phyloP scores from a whole-genome alignment of 2,329 filamentous ascomycete genomes.

The Sclerotiophoma versabilis region DNA sequence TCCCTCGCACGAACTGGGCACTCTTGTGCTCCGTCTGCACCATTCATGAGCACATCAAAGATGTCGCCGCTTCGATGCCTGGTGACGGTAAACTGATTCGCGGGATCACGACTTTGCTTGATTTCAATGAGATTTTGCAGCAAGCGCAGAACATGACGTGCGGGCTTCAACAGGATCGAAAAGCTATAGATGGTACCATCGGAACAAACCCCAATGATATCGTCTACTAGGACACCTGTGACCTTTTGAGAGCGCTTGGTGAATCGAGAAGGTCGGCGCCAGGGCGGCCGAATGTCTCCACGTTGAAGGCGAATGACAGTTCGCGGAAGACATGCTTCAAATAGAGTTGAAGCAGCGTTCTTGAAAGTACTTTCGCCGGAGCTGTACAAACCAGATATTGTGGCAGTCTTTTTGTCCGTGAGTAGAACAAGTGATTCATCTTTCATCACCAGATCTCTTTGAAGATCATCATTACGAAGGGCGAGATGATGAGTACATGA shows the following conservation, averaged over 20 bases:
- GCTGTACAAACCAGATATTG: slow-evolving; percentile 41
- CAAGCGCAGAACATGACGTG: slow-evolving; percentile 74
- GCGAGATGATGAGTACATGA: slow-evolving; percentile 37
- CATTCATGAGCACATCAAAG: slow-evolving; percentile 33
- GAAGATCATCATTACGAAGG: slow-evolving; percentile 17
- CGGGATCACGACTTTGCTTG: slow-evolving; percentile 24
- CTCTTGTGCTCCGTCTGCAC: slow-evolving; percentile 29
- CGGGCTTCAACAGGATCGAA: slow-evolving; percentile 65
- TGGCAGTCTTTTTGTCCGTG: slow-evolving; percentile 43
- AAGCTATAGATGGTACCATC: slow-evolving; percentile 66
- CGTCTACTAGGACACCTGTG: slow-evolving; percentile 52
- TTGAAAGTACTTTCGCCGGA: slow-evolving; percentile 26
- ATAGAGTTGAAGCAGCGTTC: slow-evolving; percentile 44
- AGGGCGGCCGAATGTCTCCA: slow-evolving; percentile 53
- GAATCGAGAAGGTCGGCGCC: slow-evolving; percentile 33
- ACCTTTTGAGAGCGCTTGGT: slow-evolving; percentile 26
- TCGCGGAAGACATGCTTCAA: slow-evolving; percentile 52
- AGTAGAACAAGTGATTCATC: slow-evolving; percentile 36
- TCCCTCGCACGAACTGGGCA: slow-evolving; percentile 27
- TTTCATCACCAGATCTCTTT: neutral
- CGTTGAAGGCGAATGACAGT: slow-evolving; percentile 59
- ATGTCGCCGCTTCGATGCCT: slow-evolving; percentile 28
- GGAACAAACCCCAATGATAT: slow-evolving; percentile 59
- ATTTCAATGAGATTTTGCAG: slow-evolving; percentile 68
- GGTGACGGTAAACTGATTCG: slow-evolving; percentile 20